Evolutionary conservation across 192 early-diverging fungal species (phyloP).

Genomic region (Coemansia sp.): DNA sequence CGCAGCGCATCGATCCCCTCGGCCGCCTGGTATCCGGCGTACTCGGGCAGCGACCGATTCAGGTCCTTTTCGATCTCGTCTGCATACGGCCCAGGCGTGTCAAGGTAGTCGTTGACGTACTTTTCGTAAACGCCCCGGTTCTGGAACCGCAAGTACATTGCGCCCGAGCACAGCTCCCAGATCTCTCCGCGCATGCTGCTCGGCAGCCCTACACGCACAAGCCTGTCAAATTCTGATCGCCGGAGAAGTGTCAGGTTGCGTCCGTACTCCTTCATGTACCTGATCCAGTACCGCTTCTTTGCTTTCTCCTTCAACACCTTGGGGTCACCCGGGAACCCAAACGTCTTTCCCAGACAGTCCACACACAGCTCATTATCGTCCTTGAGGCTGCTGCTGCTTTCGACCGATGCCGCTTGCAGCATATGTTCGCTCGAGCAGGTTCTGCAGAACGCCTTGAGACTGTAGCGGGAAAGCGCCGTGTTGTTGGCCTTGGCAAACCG

Average conservation of each 20-base stretch:
- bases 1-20: constrained; percentile 92
- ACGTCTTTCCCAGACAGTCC: constrained; percentile 48
- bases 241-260: constrained; percentile 85
- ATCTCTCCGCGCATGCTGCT: constrained; percentile 88
- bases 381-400: neutral
- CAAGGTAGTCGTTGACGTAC: constrained; percentile 61
- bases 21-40: constrained; percentile 83
- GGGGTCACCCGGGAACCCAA: constrained; percentile 50
- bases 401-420: constrained; percentile 13
- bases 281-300: constrained; percentile 43
- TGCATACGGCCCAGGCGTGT: constrained; percentile 71
- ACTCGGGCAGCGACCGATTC: constrained; percentile 92
- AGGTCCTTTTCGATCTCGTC: constrained; percentile 98
- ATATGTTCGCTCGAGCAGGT: constrained; percentile 77
- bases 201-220: constrained; percentile 88
- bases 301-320: constrained; percentile 38
- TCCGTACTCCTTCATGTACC: constrained; percentile 67
- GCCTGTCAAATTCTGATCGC: constrained; percentile 78
- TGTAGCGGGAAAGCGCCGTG: constrained; percentile 40
- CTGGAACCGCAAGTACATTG: constrained; percentile 83
- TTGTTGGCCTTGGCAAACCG: constrained; percentile 59
- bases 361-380: neutral
- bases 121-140: constrained; percentile 77
- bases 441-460: constrained; percentile 46
- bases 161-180: constrained; percentile 90